Base-by-base conservation (phyloP, 345 rosid species). In the Fremontodendron californicum region DNA sequence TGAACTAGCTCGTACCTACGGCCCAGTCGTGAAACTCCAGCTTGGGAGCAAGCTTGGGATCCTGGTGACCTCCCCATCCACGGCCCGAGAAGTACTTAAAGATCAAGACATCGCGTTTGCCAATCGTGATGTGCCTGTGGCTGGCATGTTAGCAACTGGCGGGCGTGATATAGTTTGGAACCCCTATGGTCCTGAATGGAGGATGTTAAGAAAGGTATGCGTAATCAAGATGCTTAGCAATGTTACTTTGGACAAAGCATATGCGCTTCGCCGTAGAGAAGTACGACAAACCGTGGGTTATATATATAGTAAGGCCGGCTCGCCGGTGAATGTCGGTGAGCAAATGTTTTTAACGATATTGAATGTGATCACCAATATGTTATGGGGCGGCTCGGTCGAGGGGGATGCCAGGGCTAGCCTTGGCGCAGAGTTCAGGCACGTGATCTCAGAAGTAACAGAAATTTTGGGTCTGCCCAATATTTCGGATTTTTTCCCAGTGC, bases 201-300 rank as follows among this genome's bases (percentile, higher is more conserved):
- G 68, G 43, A 63, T 63, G 68, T 35, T 63, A 63, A 63, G 68
- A 33, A 63, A 63, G 40, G 68, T 63, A 33, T 63, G 43, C 3
- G 23, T 63, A 8, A 15, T 35, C 68, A 63, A 35, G 43, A 63
- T 63, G 68, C 68, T 63, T 33, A 63, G 68, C 43, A 63, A 63
- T 35, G 68, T 18, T 35, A 63, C 68, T 63, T 35, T 63, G 68
- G 68, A 63, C 68, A 63, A 63, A 63, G 42, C n/a, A 9, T 63
- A 63, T 35, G 16, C 0, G 23, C 68, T 63, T 16, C 68, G 68
- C 25, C 68, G 68, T 6, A 37, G 10, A 31, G 40, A 61, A 31
- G 40, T 61, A 31, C 40, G n/a, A 61, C 9, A 61, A 61, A 61
- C 66, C 66, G 40, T 61, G 40, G 60, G 21, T 31, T 61, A 31